phyloP scores from a whole-genome alignment of 495 filamentous ascomycete species.

The Aspergillus heteromorphus region DNA sequence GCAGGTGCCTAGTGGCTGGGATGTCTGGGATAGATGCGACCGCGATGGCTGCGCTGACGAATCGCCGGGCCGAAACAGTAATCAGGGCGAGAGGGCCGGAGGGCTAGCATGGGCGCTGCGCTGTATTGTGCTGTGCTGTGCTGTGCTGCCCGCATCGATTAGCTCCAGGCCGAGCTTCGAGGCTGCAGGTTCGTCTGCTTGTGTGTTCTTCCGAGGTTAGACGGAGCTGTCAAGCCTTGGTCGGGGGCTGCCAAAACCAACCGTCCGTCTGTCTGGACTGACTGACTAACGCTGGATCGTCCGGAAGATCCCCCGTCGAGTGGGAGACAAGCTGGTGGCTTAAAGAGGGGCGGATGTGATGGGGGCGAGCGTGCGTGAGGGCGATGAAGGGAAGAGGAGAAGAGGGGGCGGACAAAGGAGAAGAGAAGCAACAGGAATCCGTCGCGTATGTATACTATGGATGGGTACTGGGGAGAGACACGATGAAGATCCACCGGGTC shows the following conservation, averaged over 20 bases:
- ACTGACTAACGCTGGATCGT: neutral
- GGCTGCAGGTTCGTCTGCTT: conserved; percentile 1
- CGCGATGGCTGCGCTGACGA: neutral
- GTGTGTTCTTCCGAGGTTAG: conserved; percentile 7
- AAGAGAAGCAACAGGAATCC: neutral
- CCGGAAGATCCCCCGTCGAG: neutral
- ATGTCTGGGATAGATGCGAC: neutral
- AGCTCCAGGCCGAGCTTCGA: neutral
- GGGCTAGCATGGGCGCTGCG: neutral
- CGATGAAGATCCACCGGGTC: neutral
- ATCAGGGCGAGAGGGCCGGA: neutral
- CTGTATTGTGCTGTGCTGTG: too few relatives aligned
- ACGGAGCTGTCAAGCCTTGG: conserved; percentile 6
- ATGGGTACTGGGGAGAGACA: neutral
- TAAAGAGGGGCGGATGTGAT: neutral
- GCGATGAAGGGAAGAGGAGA: neutral
- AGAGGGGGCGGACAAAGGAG: neutral
- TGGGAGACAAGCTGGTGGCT: neutral
- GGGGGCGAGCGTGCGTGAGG: neutral
- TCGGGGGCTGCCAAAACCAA: neutral
- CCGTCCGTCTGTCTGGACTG: neutral
- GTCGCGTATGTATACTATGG: conserved; percentile 1
- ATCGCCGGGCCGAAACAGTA: neutral
- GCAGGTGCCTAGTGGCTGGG: neutral
- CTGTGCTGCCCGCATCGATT: neutral